phyloP scores from a whole-genome alignment of 176 grass and related monocot species.

The Carex pumila region DNA sequence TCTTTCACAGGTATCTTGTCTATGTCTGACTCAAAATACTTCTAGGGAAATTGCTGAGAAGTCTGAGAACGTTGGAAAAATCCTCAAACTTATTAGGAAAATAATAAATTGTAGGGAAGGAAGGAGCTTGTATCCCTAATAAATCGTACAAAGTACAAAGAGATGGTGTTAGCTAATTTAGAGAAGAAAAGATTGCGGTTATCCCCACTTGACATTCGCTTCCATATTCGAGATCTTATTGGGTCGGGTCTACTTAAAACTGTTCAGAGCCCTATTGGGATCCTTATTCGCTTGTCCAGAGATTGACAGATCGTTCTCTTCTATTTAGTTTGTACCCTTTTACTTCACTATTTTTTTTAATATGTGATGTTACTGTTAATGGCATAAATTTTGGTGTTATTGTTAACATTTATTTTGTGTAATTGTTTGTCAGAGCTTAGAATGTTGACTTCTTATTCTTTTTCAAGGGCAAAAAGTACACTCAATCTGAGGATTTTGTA shows the following conservation, averaged over 20 bases:
- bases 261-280: conserved; percentile 51
- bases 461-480: background rate
- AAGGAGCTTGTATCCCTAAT: conserved; percentile 70
- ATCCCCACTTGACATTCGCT: conserved; percentile 60
- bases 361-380: background rate
- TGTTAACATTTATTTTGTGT: background rate
- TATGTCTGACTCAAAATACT: background rate
- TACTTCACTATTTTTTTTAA: background rate
- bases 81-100: background rate
- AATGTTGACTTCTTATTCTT: background rate
- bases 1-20: conserved; percentile 59
- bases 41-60: background rate
- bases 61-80: background rate
- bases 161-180: conserved; percentile 59
- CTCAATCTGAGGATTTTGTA: background rate
- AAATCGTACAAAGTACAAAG: conserved; percentile 66
- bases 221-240: conserved; percentile 69
- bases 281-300: conserved; percentile 61
- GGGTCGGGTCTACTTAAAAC: conserved; percentile 73
- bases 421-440: background rate
- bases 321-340: background rate
- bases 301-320: conserved; percentile 30
- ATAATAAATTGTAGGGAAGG: conserved; percentile 40
- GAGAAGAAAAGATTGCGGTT: conserved; percentile 65
- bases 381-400: background rate